Evolutionary conservation across 441 rosid species (phyloP).

Genomic region (Aquilaria agallochum): DNA sequence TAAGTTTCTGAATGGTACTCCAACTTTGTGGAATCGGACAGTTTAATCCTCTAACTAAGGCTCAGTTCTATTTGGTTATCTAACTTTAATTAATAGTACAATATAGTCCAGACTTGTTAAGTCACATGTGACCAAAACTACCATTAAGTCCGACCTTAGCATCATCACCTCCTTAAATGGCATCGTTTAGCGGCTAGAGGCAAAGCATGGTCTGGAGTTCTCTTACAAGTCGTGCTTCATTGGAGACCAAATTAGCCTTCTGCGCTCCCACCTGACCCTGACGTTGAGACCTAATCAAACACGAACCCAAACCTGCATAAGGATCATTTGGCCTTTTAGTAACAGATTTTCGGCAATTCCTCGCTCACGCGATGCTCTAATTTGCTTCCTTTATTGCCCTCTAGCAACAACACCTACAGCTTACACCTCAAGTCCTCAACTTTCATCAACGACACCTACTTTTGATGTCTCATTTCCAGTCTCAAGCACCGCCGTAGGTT

Average conservation of each 20-base stretch:
- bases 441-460: conserved; percentile 36
- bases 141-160: conserved; percentile 37
- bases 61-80: too few relatives aligned
- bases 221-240: conserved; percentile 54
- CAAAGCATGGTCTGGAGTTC: conserved; percentile 54
- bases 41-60: too few relatives aligned
- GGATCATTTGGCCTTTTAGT: conserved; percentile 69
- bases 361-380: conserved; percentile 30
- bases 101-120: too few relatives aligned
- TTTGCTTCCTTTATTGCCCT: conserved; percentile 47
- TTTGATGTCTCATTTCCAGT: conserved; percentile 22
- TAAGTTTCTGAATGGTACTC: too few relatives aligned
- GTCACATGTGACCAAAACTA: too few relatives aligned
- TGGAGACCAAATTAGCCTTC: conserved; percentile 53
- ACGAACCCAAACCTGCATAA: conserved; percentile 16
- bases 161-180: conserved; percentile 52
- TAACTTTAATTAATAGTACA: too few relatives aligned
- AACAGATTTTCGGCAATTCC: conserved; percentile 39
- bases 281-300: not conserved
- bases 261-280: conserved; percentile 31
- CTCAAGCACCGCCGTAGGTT: conserved; percentile 29
- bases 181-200: conserved; percentile 60
- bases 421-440: conserved; percentile 47
- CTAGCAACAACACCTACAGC: conserved; percentile 27
- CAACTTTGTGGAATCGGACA: too few relatives aligned